Evolutionary conservation across 306 rosid species (phyloP).

Genomic region (Medicago arabica): DNA sequence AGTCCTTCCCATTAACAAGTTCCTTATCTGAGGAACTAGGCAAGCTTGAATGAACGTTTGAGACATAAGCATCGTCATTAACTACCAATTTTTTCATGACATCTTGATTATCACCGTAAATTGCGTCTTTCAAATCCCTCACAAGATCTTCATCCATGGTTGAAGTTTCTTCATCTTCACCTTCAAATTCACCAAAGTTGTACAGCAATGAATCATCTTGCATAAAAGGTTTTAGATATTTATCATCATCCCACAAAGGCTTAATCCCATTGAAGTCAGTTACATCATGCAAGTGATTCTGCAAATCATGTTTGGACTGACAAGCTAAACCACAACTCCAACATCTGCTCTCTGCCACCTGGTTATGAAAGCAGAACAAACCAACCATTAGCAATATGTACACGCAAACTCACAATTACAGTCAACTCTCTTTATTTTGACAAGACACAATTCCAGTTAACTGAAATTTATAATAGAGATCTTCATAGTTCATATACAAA

Average conservation of each 20-base stretch:
- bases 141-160: slow-evolving; percentile 54
- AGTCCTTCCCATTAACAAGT: slow-evolving; percentile 42
- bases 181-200: slow-evolving; percentile 77
- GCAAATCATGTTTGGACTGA: slow-evolving; percentile 60
- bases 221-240: slow-evolving; percentile 76
- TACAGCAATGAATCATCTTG: slow-evolving; percentile 77
- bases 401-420: background rate
- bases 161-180: slow-evolving; percentile 56
- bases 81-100: slow-evolving; percentile 37
- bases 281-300: slow-evolving; percentile 72
- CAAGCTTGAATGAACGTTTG: slow-evolving; percentile 41
- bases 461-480: slow-evolving; percentile 1
- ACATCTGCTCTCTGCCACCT: slow-evolving; percentile 80
- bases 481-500: slow-evolving; percentile 6
- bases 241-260: slow-evolving; percentile 67
- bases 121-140: slow-evolving; percentile 52
- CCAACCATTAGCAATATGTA: background rate
- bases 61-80: slow-evolving; percentile 47
- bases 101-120: slow-evolving; percentile 37
- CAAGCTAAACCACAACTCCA: slow-evolving; percentile 80
- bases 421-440: background rate
- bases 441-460: background rate
- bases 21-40: slow-evolving; percentile 51
- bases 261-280: slow-evolving; percentile 48
- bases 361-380: slow-evolving; percentile 23